Base-by-base conservation (phyloP, 2,329 filamentous ascomycete genomes). In the Parastagonospora avenae region DNA sequence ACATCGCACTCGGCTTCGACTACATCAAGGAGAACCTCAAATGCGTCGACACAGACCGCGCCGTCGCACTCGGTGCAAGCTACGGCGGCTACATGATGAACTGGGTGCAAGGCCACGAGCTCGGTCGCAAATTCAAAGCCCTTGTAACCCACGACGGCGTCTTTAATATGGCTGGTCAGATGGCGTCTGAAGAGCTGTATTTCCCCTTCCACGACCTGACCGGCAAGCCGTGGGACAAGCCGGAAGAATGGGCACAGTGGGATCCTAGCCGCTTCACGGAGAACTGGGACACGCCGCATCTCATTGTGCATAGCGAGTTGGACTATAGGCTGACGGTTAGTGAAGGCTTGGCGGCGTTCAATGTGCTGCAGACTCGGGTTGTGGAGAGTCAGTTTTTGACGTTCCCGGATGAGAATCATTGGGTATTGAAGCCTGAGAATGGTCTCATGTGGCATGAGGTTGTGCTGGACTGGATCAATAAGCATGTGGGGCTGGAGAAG, bases 351-450 rank as follows among this genome's bases (percentile, higher is more conserved):
- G 84, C 89, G 2, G 89, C 91, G 45, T 96, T 96, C 77, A 95
- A 96, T 58, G 87, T 92, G 7, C 77, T 96, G 28, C 92, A 96
- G 75, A 83, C 85, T 19, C 82, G 83, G 45, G 85, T 85, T 0
- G 82, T 96, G 1, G 86, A 90, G 15, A 94, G 90, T 71, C 86
- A 88, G 59, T 85, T 96, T 58, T 68, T 96, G 59, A 87, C 86
- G 15, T 96, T 96, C 69, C 90, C 91, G 0, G 91, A 90, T 66
- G 88, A 91, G 73, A 85, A 86, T 43, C 87, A 90, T 63, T 89
- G 91, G 91, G 92, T 97, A 4, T 69, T 96, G 46, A 96, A 96
- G 71, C 90, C 89, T 0, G 93, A 97, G 75, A 97, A 97, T 72
- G 89, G 87, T 3, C 77, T 97, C 14, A 82, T 95, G 15, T 97